A percentile compares a stretch with the other conserved stretches of the same genome.
These are phyloP conservation scores for Sugiyamaella japonica DNA, from an alignment of 1,139 yeast species.

Conservation along the genomic window DNA sequence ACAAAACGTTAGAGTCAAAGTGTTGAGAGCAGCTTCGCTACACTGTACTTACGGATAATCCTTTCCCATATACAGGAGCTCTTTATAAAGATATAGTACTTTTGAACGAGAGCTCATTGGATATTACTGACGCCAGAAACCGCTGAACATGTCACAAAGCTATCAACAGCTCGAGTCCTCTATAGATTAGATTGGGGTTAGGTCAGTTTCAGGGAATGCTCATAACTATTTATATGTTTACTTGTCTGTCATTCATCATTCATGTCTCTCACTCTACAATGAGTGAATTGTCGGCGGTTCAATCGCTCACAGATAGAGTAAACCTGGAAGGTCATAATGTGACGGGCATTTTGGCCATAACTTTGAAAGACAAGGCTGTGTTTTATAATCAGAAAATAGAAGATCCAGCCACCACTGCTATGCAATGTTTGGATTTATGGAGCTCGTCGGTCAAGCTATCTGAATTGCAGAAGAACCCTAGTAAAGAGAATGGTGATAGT, in stretches of 20 bases:
- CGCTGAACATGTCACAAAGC: too few species aligned
- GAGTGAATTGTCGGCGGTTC: constrained; percentile 6
- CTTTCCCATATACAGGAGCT: constrained; percentile 41
- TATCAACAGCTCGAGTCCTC: too few species aligned
- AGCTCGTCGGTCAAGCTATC: constrained; percentile 1
- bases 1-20: background rate
- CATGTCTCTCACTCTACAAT: background rate
- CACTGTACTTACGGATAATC: constrained; percentile 39
- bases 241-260: background rate
- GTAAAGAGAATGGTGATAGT: background rate
- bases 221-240: background rate
- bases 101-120: constrained; percentile 17
- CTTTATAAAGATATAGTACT: constrained; percentile 41
- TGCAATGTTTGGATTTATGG: constrained; percentile 8
- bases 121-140: too few species aligned
- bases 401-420: constrained; percentile 10
- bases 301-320: constrained; percentile 2
- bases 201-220: background rate
- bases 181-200: background rate
- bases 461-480: background rate
- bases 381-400: constrained; percentile 6
- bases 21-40: too few species aligned
- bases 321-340: constrained; percentile 14
- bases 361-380: constrained; percentile 4
- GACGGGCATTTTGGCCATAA: constrained; percentile 3